Percentiles rank a stretch among this genome's conserved stretches.
These are phyloP conservation scores for Tricholoma sp. DNA, from an alignment of 768 basidiomycete genomes.

Conservation along the genomic window DNA sequence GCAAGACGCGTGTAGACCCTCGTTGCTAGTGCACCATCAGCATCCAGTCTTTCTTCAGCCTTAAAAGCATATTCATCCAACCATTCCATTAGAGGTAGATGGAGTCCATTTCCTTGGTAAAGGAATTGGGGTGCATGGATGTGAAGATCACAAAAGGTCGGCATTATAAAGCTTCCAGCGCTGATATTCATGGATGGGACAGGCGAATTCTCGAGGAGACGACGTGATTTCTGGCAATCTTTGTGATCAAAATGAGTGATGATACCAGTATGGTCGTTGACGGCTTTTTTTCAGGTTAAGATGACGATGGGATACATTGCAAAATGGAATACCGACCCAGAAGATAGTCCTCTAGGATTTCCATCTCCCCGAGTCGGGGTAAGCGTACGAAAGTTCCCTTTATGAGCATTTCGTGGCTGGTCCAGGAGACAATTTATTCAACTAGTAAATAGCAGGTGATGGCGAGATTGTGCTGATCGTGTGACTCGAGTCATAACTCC, in stretches of 20 bases:
- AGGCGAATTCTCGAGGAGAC: conserved; percentile 21
- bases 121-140: conserved; percentile 88
- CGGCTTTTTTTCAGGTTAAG: background rate
- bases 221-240: conserved; percentile 28
- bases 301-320: background rate
- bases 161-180: conserved; percentile 61
- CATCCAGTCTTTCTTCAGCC: conserved; percentile 74
- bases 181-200: conserved; percentile 31
- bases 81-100: conserved; percentile 84
- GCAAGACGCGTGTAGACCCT: conserved; percentile 67
- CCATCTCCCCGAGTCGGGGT: conserved; percentile 44
- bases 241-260: conserved; percentile 46
- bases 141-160: conserved; percentile 79
- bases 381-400: conserved; percentile 57
- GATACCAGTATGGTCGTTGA: conserved; percentile 36
- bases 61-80: conserved; percentile 76
- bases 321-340: conserved; percentile 33
- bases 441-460: no score
- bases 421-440: background rate
- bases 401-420: conserved; percentile 22
- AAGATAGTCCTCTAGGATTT: conserved; percentile 52
- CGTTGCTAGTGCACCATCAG: conserved; percentile 50
- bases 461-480: no score
- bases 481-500: no score
- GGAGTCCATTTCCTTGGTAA: conserved; percentile 82